Percentiles rank a stretch among this genome's conserved stretches.
phyloP scores from a whole-genome alignment of 352 stramenopile genomes.

The Phytopythium cucurbitacearum region DNA sequence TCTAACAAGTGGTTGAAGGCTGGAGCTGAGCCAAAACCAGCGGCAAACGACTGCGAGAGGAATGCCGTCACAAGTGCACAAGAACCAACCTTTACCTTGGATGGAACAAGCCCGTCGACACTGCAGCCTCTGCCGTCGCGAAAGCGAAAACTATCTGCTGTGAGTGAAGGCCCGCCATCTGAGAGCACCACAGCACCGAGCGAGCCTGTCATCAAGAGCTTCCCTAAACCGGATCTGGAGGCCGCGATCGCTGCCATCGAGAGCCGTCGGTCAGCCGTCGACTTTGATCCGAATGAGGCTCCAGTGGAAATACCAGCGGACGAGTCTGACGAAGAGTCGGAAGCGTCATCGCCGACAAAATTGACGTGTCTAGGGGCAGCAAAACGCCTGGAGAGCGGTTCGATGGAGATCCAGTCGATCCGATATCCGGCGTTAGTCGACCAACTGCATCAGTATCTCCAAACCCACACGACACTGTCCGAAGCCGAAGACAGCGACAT shows the following conservation, averaged over 20 bases:
- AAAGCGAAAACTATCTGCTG: conserved; percentile 4
- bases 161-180: background rate
- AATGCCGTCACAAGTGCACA: too few species aligned
- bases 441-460: conserved; percentile 20
- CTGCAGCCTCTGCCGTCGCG: background rate
- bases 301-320: conserved; percentile 18
- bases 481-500: conserved; percentile 16
- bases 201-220: background rate
- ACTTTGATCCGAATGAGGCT: conserved; percentile 7
- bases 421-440: conserved; percentile 18
- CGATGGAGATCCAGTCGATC: conserved; percentile 8
- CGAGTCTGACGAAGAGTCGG: conserved; percentile 16
- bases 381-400: conserved; percentile 8
- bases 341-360: conserved; percentile 4
- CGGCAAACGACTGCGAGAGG: too few species aligned
- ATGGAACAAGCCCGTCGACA: too few species aligned
- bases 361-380: conserved; percentile 17
- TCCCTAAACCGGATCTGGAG: background rate
- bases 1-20: too few species aligned
- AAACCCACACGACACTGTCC: conserved; percentile 8
- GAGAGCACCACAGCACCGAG: background rate
- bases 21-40: too few species aligned
- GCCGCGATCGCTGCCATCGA: too few species aligned
- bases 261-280: background rate
- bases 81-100: too few species aligned